Evolutionary conservation across 768 basidiomycete species (phyloP), one percentile per base, ranked within the genome.

Genomic region (Saitozyma podzolica): DNA sequence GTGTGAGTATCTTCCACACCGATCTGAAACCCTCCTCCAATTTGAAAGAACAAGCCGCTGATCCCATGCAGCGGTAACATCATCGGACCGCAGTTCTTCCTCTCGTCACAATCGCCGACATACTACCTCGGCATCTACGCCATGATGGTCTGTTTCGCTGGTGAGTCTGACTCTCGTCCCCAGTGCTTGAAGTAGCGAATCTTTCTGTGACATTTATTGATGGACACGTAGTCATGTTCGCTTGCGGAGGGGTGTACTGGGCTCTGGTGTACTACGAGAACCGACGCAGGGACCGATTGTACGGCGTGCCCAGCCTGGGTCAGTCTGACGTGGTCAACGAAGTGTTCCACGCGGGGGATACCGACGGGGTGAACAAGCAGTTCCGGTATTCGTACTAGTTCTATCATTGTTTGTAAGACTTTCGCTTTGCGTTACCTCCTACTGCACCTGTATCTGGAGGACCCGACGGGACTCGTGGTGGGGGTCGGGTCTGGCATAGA

Each of bases 1-100:
- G 50, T 40, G 63, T 62, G 52, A 61, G 51, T 52, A 29, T 52
- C n/a, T n/a, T n/a, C n/a, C n/a, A n/a, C n/a, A n/a, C n/a, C n/a
- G n/a, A n/a, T n/a, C n/a, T 29, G 10, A 9, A 52, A 14, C 9
- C 20, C 20, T 10, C 20, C 51, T 29, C 20, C 10, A 14, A 52
- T 29, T 11, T 29, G 13, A 9, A 29, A 11, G 51, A 13, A 13
- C 13, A 52, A 29, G 10, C 20, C 9, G 20, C 13, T 14, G 20
- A 52, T 47, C 45, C 10, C 45, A 47, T 10, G 10, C 14, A 29
- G 20, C 20, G 51, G 14, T 52, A 29, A 52, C 20, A 29, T 14
- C 20, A 52, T 29, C 20, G 20, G 51, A 9, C 13, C 13, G 51
- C 20, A 29, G 51, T 52, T 52, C 20, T 52, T 14, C 20, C 14